Evolutionary conservation across 345 rosid genomes (phyloP).

Genomic region (Rubroshorea leprosula): DNA sequence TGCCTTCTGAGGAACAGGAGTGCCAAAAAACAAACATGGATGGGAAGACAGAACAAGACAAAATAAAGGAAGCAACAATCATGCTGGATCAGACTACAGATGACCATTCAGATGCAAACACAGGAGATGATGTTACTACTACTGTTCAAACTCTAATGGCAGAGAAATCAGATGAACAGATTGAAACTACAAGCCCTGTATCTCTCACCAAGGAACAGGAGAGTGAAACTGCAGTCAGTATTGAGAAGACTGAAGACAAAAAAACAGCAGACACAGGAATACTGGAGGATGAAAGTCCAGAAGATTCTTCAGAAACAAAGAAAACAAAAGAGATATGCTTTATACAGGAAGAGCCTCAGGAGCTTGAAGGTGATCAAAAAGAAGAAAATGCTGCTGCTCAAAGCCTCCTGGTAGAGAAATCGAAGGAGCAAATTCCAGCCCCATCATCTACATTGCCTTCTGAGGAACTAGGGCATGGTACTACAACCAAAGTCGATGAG

Average conservation of each 20-base stretch:
- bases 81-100: neutral
- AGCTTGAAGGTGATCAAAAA: neutral
- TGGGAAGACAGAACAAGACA: constrained; percentile 25
- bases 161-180: constrained; percentile 23
- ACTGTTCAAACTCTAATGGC: constrained; percentile 15
- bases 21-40: constrained; percentile 10
- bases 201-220: neutral
- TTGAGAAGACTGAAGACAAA: constrained; percentile 1
- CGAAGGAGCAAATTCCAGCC: constrained; percentile 16
- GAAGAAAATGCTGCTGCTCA: neutral
- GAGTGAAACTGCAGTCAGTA: neutral
- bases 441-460: constrained; percentile 11
- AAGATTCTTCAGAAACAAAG: constrained; percentile 11
- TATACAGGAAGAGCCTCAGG: neutral
- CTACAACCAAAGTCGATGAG: neutral
- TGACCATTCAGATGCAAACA: neutral
- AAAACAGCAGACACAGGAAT: neutral
- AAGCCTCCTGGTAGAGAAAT: constrained; percentile 9
- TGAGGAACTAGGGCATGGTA: constrained; percentile 6
- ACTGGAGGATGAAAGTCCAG: neutral
- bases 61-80: constrained; percentile 17
- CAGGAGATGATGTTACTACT: constrained; percentile 13
- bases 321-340: neutral
- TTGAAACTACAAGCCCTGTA: constrained; percentile 18
- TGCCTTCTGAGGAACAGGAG: constrained; percentile 22